Evolutionary conservation across 805 yeast genomes (phyloP), one percentile per base, ranked within the genome.

Genomic region (Saccharomycopsis synnaedendra): DNA sequence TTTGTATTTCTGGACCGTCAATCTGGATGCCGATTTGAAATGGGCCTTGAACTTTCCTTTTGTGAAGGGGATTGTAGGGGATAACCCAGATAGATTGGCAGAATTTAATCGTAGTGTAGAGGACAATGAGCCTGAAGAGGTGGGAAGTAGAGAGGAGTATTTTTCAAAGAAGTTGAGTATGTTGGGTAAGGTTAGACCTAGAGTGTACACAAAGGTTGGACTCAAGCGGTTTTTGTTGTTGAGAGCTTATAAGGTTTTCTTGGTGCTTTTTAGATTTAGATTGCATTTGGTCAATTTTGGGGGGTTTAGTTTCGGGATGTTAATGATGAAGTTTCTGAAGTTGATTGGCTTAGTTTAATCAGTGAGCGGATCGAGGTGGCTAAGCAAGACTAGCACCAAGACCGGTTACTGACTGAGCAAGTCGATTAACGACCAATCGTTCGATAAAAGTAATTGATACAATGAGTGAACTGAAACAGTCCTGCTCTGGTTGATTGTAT

Each of bases 1-100:
- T 37, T 49, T 65, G 10, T 66, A 66, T 65, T 54, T 64, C 44
- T 66, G 70, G 70, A 66, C 70, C 8, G 58, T 64, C 30, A 66
- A 65, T 51, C 44, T 54, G 29, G 47, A 52, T 6, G 41, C 51
- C 11, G 64, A 60, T 31, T 43, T 63, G 6, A 41, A 50, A 8
- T 44, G 49, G 10, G 57, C 58, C 4, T 31, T 54, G 1, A 41
- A 55, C 3, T 31, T 41, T 5, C 58, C 55, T 43, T 54, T 49
- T 36, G 44, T 51, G 9, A 43, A 49, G 3, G 64, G 62, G 34
- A 34, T 56, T 19, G 46, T 58, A 34, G 55, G 58, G 11, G 60
- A 57, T 45, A 59, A 58, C 48, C 62, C 41, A 6, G 52, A 47
- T 33, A 19, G 32, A 29, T 33, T 49, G n/a, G 33, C 34, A 9